A percentile compares a stretch with the other conserved stretches of the same genome.
Evolutionary conservation across 1,139 yeast species (phyloP).

Genomic region (Taiozyma onychis): DNA sequence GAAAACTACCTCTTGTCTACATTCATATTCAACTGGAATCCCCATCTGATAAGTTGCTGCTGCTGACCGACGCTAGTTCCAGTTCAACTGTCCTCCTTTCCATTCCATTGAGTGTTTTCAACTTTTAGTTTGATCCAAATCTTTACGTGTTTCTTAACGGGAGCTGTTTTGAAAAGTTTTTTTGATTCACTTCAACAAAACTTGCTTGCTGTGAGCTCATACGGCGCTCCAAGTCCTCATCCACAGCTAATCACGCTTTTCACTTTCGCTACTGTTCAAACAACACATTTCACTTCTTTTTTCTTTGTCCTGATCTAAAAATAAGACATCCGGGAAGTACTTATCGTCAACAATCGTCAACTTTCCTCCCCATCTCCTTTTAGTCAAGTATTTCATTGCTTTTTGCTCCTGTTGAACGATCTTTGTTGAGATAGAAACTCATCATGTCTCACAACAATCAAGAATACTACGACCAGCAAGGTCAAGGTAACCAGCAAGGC

Average conservation of each 20-base stretch:
- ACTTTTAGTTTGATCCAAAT: background rate
- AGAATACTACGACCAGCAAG: conserved; percentile 24
- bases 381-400: background rate
- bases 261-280: background rate
- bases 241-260: background rate
- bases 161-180: background rate
- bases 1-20: background rate
- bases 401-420: background rate
- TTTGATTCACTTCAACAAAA: background rate
- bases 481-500: conserved; percentile 31
- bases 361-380: background rate
- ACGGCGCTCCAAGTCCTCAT: background rate
- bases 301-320: background rate
- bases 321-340: background rate
- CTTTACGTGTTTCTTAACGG: background rate
- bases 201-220: background rate
- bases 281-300: background rate
- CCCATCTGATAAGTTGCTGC: background rate
- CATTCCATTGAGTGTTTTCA: background rate
- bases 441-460: conserved; percentile 8
- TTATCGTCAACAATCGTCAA: background rate
- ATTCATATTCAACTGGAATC: background rate
- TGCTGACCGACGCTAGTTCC: background rate
- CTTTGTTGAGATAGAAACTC: background rate
- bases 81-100: background rate